Evolutionary conservation across 2,329 filamentous ascomycete genomes (phyloP), one percentile per base, ranked within the genome.

Genomic region (Aureobasidium sp.): DNA sequence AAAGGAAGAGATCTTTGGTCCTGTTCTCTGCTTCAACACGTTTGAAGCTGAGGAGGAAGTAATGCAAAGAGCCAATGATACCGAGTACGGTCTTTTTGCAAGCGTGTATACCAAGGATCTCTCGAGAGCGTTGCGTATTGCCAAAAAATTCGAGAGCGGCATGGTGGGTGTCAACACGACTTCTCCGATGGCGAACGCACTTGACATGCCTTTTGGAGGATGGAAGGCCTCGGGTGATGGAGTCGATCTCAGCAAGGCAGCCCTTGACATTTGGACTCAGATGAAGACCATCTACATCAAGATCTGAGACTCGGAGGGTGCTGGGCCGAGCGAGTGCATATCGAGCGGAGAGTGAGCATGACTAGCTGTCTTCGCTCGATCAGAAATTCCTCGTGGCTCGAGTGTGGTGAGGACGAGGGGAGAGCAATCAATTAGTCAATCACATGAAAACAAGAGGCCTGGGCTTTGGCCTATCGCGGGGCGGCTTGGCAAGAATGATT

Each of bases 211-310:
- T 0, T 82, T 83, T 66, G 80, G 81, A 34, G 81, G 81, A 8
- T 75, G 66, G 56, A 83, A 82, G 73, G 74, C 79, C 69, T 78
- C 75, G 62, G 81, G 81, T 0, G 64, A 78, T 17, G 81, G 81
- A 2, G 70, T 79, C 3, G 81, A 83, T 69, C 76, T 77, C 57
- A 79, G 76, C 22, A 48, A 57, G 41, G 63, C 65, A 41, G 66
- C 65, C 34, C 57, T 70, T 48, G 68, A 68, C 61, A 64, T 67
- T 37, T 70, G 70, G 52, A 51, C 69, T 44, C 66, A 70, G 64
- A 61, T 67, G 49, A 70, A 71, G 65, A 70, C 66, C 14, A 76
- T 79, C 31, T 71, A 81, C 66, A 67, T 70, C 53, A 52, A 52
- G 49, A 25, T 37, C n/a, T 51, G 47, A 51, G 17, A 20, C 20